Base-by-base conservation (phyloP, 129 eudicot genomes). In the Saposhnikovia divaricata region DNA sequence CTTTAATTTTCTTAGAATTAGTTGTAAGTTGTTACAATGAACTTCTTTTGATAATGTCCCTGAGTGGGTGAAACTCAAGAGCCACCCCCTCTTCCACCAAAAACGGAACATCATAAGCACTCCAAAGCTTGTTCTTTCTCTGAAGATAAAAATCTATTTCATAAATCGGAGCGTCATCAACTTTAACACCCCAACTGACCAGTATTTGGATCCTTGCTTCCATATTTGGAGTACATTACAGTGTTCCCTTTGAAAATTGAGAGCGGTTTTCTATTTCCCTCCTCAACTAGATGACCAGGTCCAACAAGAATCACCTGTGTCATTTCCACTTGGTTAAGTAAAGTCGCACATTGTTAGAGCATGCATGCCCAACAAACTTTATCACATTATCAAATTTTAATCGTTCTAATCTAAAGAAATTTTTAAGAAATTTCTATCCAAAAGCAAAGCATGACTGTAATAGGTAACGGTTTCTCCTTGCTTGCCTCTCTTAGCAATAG, bases 201-300 rank as follows among this genome's bases (percentile, higher is more conserved):
- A n/a, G n/a, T n/a, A n/a, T n/a, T n/a, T n/a, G n/a, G n/a, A n/a
- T n/a, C n/a, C n/a, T n/a, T n/a, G n/a, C n/a, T n/a, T n/a, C n/a
- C n/a, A n/a, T n/a, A n/a, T n/a, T 93, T 93, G 2, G 98, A 93
- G 86, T 85, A 93, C 74, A 93, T 82, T 59, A 93, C 97, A n/a
- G 91, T 88, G 84, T 86, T 88, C 70, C 98, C 98, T 38, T 88
- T 43, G 61, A 87, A 50, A 51, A 91, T 75, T 0, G 90, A 66
- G 44, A 89, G 79, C 53, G 89, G 83, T 45, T 81, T 91, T 80
- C 98, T 89, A 9, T 87, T 88, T 40, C 98, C 98, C 98, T 43
- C 96, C 82, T 89, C 91, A 16, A 87, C 96, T 13, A 91, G 78
- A 28, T 87, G 76, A 31, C 34, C 34, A 57, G 96, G 97, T 10